Evolutionary conservation across 192 early-diverging fungal species (phyloP).

Genomic region (Podila horticola): DNA sequence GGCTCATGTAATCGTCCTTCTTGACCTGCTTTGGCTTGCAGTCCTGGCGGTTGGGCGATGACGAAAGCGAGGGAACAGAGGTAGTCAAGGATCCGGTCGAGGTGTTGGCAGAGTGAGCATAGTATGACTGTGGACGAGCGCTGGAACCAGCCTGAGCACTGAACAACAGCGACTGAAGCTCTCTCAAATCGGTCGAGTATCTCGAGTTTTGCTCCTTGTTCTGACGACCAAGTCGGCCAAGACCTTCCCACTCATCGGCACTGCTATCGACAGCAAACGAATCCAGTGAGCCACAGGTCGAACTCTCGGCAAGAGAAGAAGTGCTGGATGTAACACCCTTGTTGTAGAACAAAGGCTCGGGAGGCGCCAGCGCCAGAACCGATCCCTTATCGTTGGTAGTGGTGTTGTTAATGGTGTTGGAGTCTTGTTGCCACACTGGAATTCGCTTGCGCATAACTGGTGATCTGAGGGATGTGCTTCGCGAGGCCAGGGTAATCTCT

Average conservation of each 20-base stretch:
- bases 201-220: slow-evolving; percentile 28
- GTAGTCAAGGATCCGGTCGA: slow-evolving; percentile 22
- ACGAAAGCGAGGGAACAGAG: background rate
- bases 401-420: background rate
- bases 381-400: background rate
- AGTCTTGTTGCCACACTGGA: slow-evolving; percentile 7
- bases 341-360: slow-evolving; percentile 41
- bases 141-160: background rate
- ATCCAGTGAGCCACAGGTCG: slow-evolving; percentile 36
- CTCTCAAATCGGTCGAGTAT: slow-evolving; percentile 36
- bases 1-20: slow-evolving; percentile 53
- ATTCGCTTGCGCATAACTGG: background rate
- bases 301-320: slow-evolving; percentile 25
- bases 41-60: slow-evolving; percentile 12
- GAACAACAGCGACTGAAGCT: slow-evolving; percentile 29
- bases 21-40: slow-evolving; percentile 17
- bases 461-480: slow-evolving; percentile 26
- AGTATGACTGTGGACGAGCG: background rate
- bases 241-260: slow-evolving; percentile 41
- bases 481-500: slow-evolving; percentile 23
- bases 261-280: slow-evolving; percentile 15
- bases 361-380: slow-evolving; percentile 23
- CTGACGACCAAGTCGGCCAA: slow-evolving; percentile 21
- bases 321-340: slow-evolving; percentile 18
- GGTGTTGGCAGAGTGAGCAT: slow-evolving; percentile 39